Percentiles rank a stretch among this genome's conserved stretches.
These are phyloP conservation scores for Elongisporangium senticosum DNA, from an alignment of 352 stramenopile genomes.

Conservation along the genomic window DNA sequence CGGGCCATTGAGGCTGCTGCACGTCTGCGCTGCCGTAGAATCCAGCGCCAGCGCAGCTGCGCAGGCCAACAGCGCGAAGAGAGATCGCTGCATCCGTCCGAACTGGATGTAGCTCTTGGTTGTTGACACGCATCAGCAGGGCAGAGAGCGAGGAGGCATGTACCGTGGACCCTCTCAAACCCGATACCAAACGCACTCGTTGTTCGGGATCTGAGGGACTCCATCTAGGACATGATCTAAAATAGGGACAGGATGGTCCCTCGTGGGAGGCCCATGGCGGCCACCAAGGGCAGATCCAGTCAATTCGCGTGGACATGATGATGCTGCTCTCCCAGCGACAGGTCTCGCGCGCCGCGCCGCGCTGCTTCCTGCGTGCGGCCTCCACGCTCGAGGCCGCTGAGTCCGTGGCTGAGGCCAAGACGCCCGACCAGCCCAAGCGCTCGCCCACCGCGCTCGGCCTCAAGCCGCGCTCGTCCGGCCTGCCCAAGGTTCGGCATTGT, in stretches of 20 bases:
- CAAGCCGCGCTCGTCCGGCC: constrained; percentile 45
- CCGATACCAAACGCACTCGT: background rate
- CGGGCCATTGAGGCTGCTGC: constrained; percentile 69
- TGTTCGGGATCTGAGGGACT: background rate
- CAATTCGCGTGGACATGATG: constrained; percentile 12
- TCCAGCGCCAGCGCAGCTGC: constrained; percentile 4
- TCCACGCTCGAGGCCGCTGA: constrained; percentile 27
- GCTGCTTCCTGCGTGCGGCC: constrained; percentile 33
- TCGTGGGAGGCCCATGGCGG: background rate
- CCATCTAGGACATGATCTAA: background rate
- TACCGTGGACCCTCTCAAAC: background rate
- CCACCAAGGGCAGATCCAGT: constrained; percentile 1
- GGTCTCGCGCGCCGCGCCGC: constrained; percentile 21
- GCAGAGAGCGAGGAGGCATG: background rate
- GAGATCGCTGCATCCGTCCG: constrained; percentile 2
- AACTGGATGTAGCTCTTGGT: background rate
- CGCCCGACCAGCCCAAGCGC: constrained; percentile 17
- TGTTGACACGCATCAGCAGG: background rate
- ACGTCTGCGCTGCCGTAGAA: constrained; percentile 7
- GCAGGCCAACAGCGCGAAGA: background rate
- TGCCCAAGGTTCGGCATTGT: constrained; percentile 34
- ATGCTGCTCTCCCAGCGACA: constrained; percentile 19
- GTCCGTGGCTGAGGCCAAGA: background rate
- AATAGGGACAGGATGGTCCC: background rate
- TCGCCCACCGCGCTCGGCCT: constrained; percentile 66